Evolutionary conservation across 768 basidiomycete genomes (phyloP).

Genomic region (Amanita exitialis): DNA sequence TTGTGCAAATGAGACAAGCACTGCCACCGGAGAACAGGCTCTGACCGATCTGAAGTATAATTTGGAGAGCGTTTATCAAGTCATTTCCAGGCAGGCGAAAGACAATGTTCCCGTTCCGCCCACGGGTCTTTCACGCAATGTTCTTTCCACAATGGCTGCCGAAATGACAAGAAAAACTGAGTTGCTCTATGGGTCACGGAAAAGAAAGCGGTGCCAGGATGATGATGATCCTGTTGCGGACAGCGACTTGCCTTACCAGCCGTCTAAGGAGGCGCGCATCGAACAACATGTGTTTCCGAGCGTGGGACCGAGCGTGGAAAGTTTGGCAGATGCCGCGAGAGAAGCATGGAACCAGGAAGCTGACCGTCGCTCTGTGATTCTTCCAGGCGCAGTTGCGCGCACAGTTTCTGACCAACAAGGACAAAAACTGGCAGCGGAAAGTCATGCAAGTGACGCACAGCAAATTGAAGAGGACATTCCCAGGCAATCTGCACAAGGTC

Average conservation of each 20-base stretch:
- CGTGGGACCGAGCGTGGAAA: not conserved
- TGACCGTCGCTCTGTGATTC: slow-evolving; percentile 4
- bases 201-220: slow-evolving; percentile 1
- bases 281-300: not conserved
- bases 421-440: not conserved
- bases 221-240: not conserved
- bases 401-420: not conserved
- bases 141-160: not conserved
- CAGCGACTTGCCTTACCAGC: not conserved
- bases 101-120: not conserved
- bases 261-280: not conserved
- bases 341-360: slow-evolving; percentile 4
- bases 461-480: not conserved
- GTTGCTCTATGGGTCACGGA: not conserved
- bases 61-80: not conserved
- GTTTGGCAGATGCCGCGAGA: slow-evolving; percentile 4
- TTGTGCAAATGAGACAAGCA: slow-evolving; percentile 4
- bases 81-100: not conserved
- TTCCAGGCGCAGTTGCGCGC: not conserved
- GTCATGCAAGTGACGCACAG: not conserved
- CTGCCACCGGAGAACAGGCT: slow-evolving; percentile 9
- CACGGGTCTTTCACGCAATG: not conserved
- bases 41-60: not conserved
- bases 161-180: not conserved
- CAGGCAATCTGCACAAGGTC: not conserved